These are phyloP conservation scores for Oryza brachyantha DNA, from an alignment of 176 grass and related monocot species.

Conservation along the genomic window DNA sequence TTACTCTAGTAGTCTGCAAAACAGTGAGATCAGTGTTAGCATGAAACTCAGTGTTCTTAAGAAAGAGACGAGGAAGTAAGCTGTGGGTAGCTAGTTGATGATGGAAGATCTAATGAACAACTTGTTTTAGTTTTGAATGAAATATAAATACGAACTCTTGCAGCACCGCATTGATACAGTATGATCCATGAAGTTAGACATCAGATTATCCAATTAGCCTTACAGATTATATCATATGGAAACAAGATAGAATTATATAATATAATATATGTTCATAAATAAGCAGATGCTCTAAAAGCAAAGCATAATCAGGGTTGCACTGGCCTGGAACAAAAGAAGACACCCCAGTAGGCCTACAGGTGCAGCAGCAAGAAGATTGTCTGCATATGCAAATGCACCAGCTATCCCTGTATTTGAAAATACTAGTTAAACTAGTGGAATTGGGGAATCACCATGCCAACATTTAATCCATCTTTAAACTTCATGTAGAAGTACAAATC, in stretches of 20 bases:
- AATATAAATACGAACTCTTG: neutral
- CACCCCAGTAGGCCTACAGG: slow-evolving; percentile 75
- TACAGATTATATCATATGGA: neutral
- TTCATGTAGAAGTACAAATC: neutral
- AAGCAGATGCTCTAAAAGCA: slow-evolving; percentile 3
- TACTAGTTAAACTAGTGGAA: neutral
- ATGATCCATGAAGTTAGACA: neutral
- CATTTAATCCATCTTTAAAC: neutral
- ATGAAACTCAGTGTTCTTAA: neutral
- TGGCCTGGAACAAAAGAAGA: slow-evolving; percentile 79
- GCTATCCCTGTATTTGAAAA: slow-evolving; percentile 55
- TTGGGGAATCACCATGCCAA: neutral
- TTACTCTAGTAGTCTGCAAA: slow-evolving; percentile 87
- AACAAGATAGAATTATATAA: neutral
- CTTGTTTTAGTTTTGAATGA: slow-evolving; percentile 17
- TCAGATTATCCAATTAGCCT: neutral
- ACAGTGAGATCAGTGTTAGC: neutral
- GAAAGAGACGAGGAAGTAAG: neutral
- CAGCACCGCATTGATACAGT: neutral
- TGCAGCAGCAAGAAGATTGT: slow-evolving; percentile 82
- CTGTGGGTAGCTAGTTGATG: neutral
- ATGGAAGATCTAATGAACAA: neutral
- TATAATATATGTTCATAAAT: neutral
- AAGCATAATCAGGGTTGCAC: slow-evolving; percentile 2
- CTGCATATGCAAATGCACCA: slow-evolving; percentile 69